Base-by-base conservation (phyloP, 768 basidiomycete genomes). In the Lentinula detonsa region DNA sequence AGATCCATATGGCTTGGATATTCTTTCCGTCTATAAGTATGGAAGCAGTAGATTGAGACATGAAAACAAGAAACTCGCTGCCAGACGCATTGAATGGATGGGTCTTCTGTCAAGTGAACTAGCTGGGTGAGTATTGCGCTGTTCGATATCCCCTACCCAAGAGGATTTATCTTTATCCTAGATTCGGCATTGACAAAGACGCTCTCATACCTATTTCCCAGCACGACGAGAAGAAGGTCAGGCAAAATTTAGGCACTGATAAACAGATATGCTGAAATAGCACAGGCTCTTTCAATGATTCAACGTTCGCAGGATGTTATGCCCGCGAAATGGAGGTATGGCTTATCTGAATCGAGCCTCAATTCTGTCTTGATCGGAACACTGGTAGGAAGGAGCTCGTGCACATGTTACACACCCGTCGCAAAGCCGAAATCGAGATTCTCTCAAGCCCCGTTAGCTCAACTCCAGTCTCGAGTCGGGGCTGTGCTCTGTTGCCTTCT, bases 391-490 rank as follows among this genome's bases (percentile, higher is more conserved):
- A 84, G 64, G 93, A 96, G 67, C 83, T 98, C 2, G 79, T 79
- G 70, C 78, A 85, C 64, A 92, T 97, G 83, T 72, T 98, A 39
- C 86, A 90, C 68, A 77, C 74, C 4, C 84, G 91, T n/a, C 84
- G 87, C 49, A 98, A 98, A 73, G 95, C 95, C 3, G 96, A 98
- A 73, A 95, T 95, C 51, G 93, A 98, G 69, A 78, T 91, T 45
- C 68, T 92, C 39, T 73, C 73, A 65, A 13, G 33, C 54, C 64
- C 11, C 6, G 31, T 46, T 31, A 21, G 34, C 39, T 51, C 43
- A 2, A 13, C 34, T 21, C 8, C 43, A 15, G 5, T 21, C 35
- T 40, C 35, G 21, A 8, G 21, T 23, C 18, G 21, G 3, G 21
- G 16, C 34, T 33, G 16, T 8, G 13, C 23, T 9, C 35, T 35